These are phyloP conservation scores for Graphiopsis chlorocephala DNA, from an alignment of 2,329 filamentous ascomycete genomes.

Conservation along the genomic window DNA sequence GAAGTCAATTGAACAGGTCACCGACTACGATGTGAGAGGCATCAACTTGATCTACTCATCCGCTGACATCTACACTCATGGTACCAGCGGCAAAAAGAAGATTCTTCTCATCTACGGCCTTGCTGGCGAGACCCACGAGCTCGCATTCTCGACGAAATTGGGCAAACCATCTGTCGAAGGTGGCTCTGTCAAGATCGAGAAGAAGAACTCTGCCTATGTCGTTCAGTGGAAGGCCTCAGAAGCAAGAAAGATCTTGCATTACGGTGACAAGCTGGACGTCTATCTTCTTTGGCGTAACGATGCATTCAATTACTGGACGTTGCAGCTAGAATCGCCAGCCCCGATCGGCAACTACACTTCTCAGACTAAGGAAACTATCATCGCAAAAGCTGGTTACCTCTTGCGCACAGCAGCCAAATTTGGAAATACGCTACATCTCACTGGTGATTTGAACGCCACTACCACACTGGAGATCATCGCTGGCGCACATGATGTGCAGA, in stretches of 20 bases:
- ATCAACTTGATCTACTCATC: conserved; percentile 65
- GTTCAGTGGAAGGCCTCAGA: conserved; percentile 57
- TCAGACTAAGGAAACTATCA: conserved; percentile 37
- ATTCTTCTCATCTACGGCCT: conserved; percentile 64
- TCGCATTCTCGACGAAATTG: conserved; percentile 47
- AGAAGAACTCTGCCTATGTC: conserved; percentile 45
- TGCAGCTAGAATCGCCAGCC: conserved; percentile 43
- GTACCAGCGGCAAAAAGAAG: conserved; percentile 58
- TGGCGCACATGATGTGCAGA: conserved; percentile 51
- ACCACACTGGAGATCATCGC: conserved; percentile 67
- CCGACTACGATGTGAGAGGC: conserved; percentile 62
- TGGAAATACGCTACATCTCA: conserved; percentile 57
- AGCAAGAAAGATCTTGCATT: conserved; percentile 51
- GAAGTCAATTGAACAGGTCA: conserved; percentile 41
- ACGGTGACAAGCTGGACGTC: conserved; percentile 51
- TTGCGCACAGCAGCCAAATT: conserved; percentile 53
- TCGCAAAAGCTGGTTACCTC: conserved; percentile 66
- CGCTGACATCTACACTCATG: conserved; percentile 68
- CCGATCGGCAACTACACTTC: conserved; percentile 33
- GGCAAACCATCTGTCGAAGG: conserved; percentile 37
- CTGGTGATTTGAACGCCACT: conserved; percentile 70
- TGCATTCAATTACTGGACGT: conserved; percentile 68
- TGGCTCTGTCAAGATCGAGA: conserved; percentile 39
- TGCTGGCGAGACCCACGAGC: conserved; percentile 60
- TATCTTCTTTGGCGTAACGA: conserved; percentile 60